phyloP scores from a whole-genome alignment of 192 early-diverging fungal species.

The Jimgerdemannia flammicorona region DNA sequence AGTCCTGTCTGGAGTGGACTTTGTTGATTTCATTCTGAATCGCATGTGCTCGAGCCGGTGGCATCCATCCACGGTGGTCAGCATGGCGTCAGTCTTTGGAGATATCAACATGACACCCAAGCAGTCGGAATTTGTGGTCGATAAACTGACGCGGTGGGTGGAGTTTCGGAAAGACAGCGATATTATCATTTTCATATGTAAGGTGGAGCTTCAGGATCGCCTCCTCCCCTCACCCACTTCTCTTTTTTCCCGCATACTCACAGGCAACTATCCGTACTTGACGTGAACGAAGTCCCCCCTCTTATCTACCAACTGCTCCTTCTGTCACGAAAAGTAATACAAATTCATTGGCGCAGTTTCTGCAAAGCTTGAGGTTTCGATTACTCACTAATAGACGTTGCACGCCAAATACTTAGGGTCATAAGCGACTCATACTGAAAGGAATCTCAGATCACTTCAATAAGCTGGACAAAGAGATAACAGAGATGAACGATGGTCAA shows the following conservation, averaged over 20 bases:
- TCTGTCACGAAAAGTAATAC: slow-evolving; percentile 50
- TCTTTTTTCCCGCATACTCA: not conserved
- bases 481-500: not conserved
- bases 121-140: not conserved
- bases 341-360: too few species aligned
- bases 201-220: too few species aligned
- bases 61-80: not conserved
- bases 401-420: slow-evolving; percentile 24
- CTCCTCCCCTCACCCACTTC: too few species aligned
- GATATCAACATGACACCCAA: not conserved
- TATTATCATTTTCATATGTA: too few species aligned
- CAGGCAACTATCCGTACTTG: slow-evolving; percentile 43
- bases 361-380: not conserved
- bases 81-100: not conserved
- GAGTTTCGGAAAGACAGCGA: too few species aligned
- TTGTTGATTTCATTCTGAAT: not conserved
- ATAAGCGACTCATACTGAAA: slow-evolving; percentile 48
- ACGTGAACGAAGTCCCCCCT: slow-evolving; percentile 54
- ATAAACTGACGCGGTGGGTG: not conserved
- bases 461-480: slow-evolving; percentile 32
- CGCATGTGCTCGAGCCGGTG: not conserved
- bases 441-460: slow-evolving; percentile 61
- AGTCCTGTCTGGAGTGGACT: not conserved
- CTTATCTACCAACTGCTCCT: slow-evolving; percentile 66
- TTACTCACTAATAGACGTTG: not conserved